Evolutionary conservation across 2,329 filamentous ascomycete genomes (phyloP), one percentile per base, ranked within the genome.

Genomic region (Tolypocladium tundrense): DNA sequence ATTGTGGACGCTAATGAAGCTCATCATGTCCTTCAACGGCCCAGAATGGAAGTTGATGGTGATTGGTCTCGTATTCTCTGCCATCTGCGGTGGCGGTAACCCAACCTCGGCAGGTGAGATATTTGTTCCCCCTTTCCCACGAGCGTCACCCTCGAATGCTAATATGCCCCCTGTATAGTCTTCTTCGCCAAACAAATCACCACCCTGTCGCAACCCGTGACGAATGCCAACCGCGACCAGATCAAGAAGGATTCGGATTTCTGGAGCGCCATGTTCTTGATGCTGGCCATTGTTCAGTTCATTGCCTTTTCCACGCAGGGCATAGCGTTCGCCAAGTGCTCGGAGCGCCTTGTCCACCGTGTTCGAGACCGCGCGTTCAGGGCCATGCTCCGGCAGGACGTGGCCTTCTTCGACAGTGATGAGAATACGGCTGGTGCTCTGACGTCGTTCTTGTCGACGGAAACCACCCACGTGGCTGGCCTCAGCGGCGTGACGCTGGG

Each of bases 111-210:
- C 72, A 58, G 67, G 67, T 69, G 64, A 58, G 66, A 40, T 21
- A 8, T 16, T 7, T 21, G 1, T 31, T 5, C 51, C 37, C 21
- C 2, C 35, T 14, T 43, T n/a, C 16, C n/a, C 21, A 33, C n/a
- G 2, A 11, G 42, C n/a, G 42, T 45, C 31, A n/a, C 8, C 11
- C 21, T 42, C 40, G 45, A n/a, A 43, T 41, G 52, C 41, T 58
- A 33, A 59, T 60, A 61, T 42, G 62, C 37, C 4, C 6, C 6
- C 82, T 19, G 87, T 67, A 82, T 88, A 62, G 84, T 97, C 62
- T 88, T 97, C 73, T 95, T 97, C 67, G 88, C 91, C 66, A 96
- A 97, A 72, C 83, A 91, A 59, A 92, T 97, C 70, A 83, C 84
- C 60, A 83, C 85, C 10, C 79, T 94, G 14, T 83, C 86, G 9